Evolutionary conservation across 441 rosid genomes (phyloP).

Genomic region (Erysimum pusillum): DNA sequence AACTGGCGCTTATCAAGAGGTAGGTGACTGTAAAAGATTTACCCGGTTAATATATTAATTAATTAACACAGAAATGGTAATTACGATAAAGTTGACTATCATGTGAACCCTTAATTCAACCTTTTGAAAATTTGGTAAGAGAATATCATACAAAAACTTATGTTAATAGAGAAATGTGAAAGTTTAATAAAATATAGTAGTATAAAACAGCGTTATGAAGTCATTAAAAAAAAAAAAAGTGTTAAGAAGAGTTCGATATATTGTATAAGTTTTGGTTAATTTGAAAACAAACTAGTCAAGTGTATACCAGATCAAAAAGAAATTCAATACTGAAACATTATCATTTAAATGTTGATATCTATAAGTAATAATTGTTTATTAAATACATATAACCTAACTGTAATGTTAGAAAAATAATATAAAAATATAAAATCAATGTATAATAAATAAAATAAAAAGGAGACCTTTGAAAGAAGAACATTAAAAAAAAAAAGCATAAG

Average conservation of each 20-base stretch:
- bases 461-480: not conserved
- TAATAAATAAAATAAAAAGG: not conserved
- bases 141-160: not conserved
- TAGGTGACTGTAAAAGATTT: constrained; percentile 56
- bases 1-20: constrained; percentile 84
- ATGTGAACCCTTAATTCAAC: not conserved
- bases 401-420: not conserved
- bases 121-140: not conserved
- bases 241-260: not conserved
- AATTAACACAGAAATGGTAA: not conserved
- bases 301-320: not conserved
- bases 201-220: not conserved
- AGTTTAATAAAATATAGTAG: not conserved
- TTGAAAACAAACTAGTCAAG: not conserved
- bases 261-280: not conserved
- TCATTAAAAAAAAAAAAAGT: not conserved
- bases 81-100: no score
- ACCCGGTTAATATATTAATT: not conserved
- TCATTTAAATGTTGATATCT: not conserved
- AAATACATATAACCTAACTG: not conserved
- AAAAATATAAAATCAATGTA: not conserved
- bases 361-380: not conserved
- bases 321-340: not conserved
- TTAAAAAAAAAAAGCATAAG: not conserved
- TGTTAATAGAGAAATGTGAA: not conserved